Evolutionary conservation across 306 rosid species (phyloP), one percentile per base, ranked within the genome.

Genomic region (Rosa rugosa): DNA sequence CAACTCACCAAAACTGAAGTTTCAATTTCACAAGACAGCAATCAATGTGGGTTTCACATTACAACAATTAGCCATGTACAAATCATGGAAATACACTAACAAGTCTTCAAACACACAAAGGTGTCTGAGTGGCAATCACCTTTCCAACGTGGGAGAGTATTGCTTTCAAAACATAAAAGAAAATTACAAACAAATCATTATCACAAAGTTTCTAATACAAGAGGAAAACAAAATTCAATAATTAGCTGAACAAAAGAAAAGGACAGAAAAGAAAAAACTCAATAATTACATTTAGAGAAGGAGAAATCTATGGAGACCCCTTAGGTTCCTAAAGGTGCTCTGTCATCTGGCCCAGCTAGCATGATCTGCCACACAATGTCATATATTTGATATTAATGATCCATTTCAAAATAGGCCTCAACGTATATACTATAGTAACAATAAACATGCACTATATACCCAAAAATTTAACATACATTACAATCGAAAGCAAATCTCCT

Each of bases 401-500:
- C 67, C 4, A 25, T 27, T 27, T 27, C 60, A 20, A 18, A 54
- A 54, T 11, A 54, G 11, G 10, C 59, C 22, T 1, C 11, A 1
- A 54, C 11, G 1, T 54, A 9, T 16, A 49, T 13, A 49, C 56
- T 50, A 23, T 25, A 25, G 27, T 12, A 31, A 5, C 8, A 62
- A 4, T 25, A 5, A 62, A 62, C 20, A 62, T 62, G 16, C 18
- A 11, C 68, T 27, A 62, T 2, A 34, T 64, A 36, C 44, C 41
- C 41, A 17, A 27, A 49, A 31, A 62, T 20, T 56, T 20, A 25
- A 83, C 98, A 0, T 91, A 90, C 98, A 84, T 91, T 94, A 75
- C 97, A 94, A 79, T 94, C 97, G 34, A 90, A 90, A 45, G 98
- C 97, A 83, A 93, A 93, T 82, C 98, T 85, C 92, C 98, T 83